Base-by-base conservation (phyloP, 1,284 basidiomycete species). In the Inonotus hispidus region DNA sequence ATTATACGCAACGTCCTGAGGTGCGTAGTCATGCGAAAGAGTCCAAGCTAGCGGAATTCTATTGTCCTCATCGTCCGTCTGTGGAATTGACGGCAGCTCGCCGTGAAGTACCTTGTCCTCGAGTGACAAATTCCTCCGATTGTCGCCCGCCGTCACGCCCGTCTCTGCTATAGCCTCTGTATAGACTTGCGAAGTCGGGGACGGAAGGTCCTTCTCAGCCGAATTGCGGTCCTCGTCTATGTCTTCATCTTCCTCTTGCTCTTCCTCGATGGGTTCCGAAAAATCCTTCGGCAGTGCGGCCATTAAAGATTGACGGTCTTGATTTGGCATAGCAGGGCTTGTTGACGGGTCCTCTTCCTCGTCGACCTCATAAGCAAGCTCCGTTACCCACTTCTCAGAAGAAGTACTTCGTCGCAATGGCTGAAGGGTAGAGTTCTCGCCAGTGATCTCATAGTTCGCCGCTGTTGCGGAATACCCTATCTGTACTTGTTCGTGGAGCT, bases 1-100 rank as follows among this genome's bases (percentile, higher is more conserved):
- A 72, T 96, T 97, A 78, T 92, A 95, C 1, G 90, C 84, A 55
- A 97, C 89, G 68, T 98, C 95, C 47, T 89, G 84, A 1, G 84
- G 75, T 16, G 86, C 77, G 70, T 91, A 87, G 67, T 93, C 90
- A 68, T 88, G 84, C 52, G 82, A 80, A 63, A 81, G 76, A 72
- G 82, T 80, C 83, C 82, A 86, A 8, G 78, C 71, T 39, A 79
- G 73, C 16, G 79, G 76, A 64, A 82, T 78, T 56, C 71, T 65
- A 53, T 74, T 75, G 11, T 52, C 50, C 64, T 75, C 76, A 50
- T 69, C 71, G 25, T 66, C 68, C 21, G 67, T 56, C 4, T 64
- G 60, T 5, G 82, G 83, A 6, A 81, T 73, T 39, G 74, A 68
- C 10, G 82, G 82, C 10, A 83, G 68, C 23, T 82, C 78, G 49